Evolutionary conservation across 345 rosid genomes (phyloP), one percentile per base, ranked within the genome.

Genomic region (Eucalyptus cloeziana): DNA sequence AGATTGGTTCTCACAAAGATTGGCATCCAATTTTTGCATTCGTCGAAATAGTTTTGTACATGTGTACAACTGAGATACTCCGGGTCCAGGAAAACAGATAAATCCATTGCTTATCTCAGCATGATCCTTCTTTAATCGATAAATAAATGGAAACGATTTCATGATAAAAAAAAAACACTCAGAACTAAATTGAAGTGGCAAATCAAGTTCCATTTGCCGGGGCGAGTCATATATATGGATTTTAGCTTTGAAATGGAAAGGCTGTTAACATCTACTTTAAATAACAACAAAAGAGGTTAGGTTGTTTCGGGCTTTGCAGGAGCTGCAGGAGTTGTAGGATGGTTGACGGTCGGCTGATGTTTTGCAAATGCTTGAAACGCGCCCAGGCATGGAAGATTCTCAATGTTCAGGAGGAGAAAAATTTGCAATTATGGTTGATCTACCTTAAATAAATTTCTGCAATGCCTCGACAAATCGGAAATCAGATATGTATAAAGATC

Each of bases 1-100:
- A 27, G 92, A 93, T 60, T 91, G 93, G 92, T 83, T 92, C 69
- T 89, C 90, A 19, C 56, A 37, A 30, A 91, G 89, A 88, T 43
- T 51, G 47, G 60, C 27, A 51, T 49, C 27, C 60, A 22, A 21
- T 21, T 8, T 54, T 54, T 45, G 52, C 49, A 85, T 25, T 47
- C 7, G 8, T 86, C 37, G 87, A 21, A 19, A 37, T 37, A 19
- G 22, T 7, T 30, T 85, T 49, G 51, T 30, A 51, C 56, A 4
- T 85, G 58, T 49, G 56, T 85, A 8, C 52, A 85, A 30, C 51
- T 49, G 58, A 85, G 22, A 47, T 24, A 45, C 83, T 71, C 14
- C 27, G 2, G 83, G 83, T 37, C 83, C 83, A 37, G 83, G 45
- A 71, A 5, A 71, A 37, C 45, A 37, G 45, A 37, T 19, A 40